phyloP scores from a whole-genome alignment of 2,329 filamentous ascomycete species.

The Fusarium cicatricum region DNA sequence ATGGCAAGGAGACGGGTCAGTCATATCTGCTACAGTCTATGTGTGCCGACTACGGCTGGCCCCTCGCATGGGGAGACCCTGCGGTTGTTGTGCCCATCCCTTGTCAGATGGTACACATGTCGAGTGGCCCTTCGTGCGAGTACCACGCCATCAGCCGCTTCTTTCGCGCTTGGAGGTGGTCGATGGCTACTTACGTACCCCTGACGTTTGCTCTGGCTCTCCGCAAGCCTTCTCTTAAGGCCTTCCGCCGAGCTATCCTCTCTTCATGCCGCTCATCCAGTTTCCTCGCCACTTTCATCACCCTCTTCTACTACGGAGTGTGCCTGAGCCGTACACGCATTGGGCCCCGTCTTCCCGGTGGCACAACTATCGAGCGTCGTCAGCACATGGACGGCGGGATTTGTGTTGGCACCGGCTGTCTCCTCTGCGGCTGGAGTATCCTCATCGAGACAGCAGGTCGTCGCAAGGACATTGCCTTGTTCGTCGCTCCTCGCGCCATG shows the following conservation, averaged over 20 bases:
- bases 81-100: slow-evolving; percentile 74
- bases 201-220: slow-evolving; percentile 74
- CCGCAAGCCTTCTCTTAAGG: slow-evolving; percentile 53
- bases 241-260: slow-evolving; percentile 61
- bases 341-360: slow-evolving; percentile 73
- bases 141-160: slow-evolving; percentile 76
- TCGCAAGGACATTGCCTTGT: slow-evolving; percentile 79
- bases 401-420: slow-evolving; percentile 76
- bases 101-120: slow-evolving; percentile 87
- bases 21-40: slow-evolving; percentile 73
- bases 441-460: slow-evolving; percentile 72
- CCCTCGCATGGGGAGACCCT: slow-evolving; percentile 77
- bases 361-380: slow-evolving; percentile 51
- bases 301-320: slow-evolving; percentile 84
- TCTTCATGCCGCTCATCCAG: slow-evolving; percentile 76
- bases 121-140: slow-evolving; percentile 76
- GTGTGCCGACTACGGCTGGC: slow-evolving; percentile 75
- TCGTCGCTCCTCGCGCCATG: slow-evolving; percentile 80
- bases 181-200: slow-evolving; percentile 79
- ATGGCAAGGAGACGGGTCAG: slow-evolving; percentile 77
- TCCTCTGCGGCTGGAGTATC: slow-evolving; percentile 83
- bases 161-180: slow-evolving; percentile 73
- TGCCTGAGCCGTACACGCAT: slow-evolving; percentile 79
- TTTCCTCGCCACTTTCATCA: slow-evolving; percentile 80
- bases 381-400: slow-evolving; percentile 68